phyloP scores from a whole-genome alignment of 2,329 filamentous ascomycete genomes.

The Cucurbitaria berberidis region DNA sequence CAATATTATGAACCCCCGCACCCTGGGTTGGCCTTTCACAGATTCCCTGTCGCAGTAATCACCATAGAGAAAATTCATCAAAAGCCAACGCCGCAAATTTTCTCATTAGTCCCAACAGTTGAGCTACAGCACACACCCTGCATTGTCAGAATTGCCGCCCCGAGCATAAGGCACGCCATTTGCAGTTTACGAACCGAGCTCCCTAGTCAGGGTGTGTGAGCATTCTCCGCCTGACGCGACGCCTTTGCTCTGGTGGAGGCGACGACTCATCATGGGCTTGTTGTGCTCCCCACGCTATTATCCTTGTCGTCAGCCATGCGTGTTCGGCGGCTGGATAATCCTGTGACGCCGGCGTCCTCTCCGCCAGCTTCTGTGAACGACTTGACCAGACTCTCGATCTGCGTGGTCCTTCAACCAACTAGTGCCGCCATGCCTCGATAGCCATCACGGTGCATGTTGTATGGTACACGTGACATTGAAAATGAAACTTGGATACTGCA shows the following conservation, averaged over 20 bases:
- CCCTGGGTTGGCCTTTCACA: neutral
- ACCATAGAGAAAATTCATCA: neutral
- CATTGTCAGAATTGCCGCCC: neutral
- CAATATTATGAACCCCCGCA: too few species aligned
- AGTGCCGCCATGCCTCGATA: too few species aligned
- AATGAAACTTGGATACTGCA: too few species aligned
- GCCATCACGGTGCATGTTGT: too few species aligned
- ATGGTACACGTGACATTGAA: too few species aligned
- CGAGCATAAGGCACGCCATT: neutral
- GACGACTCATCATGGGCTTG: slow-evolving; percentile 33
- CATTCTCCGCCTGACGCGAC: too few species aligned
- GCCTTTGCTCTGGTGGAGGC: neutral
- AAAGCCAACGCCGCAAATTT: neutral
- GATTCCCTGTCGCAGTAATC: neutral
- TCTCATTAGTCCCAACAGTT: neutral
- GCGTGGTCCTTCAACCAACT: too few species aligned
- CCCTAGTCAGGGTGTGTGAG: too few species aligned
- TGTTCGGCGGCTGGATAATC: too few species aligned
- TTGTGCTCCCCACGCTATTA: slow-evolving; percentile 56
- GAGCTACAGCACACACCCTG: neutral
- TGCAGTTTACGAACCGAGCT: neutral
- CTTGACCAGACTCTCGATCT: too few species aligned
- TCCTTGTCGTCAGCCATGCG: too few species aligned
- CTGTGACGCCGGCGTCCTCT: slow-evolving; percentile 55
- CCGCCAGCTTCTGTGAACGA: too few species aligned